Conservation (phyloP, 75 land plant species). For the Selaginella tamariscina region DNA sequence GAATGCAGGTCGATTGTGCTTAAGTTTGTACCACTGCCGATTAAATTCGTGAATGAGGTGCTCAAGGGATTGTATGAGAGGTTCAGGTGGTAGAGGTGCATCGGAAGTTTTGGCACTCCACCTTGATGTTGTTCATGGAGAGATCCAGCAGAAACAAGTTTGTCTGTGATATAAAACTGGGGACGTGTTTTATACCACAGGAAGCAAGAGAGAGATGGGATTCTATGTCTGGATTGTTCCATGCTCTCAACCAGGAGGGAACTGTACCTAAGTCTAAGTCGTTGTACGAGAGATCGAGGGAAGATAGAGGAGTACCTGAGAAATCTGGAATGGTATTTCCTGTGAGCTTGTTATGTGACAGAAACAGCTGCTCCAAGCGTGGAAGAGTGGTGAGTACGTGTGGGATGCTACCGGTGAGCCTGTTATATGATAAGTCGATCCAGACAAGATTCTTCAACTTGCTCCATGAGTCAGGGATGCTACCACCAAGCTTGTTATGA, state of each 20-base stretch:
- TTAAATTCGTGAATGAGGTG: neutral
- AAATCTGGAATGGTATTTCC: neutral
- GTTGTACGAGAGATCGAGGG: neutral
- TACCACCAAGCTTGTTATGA: neutral
- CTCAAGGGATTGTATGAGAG: neutral
- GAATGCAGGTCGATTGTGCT: no score
- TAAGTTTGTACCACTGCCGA: no score
- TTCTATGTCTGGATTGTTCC: no score
- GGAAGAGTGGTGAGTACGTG: neutral
- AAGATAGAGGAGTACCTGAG: neutral
- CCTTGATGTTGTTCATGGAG: neutral
- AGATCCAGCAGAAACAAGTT: neutral
- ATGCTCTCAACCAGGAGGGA: neutral
- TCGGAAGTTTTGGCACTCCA: neutral
- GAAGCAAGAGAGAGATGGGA: neutral
- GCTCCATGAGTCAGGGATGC: neutral
- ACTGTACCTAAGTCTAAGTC: neutral
- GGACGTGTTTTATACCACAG: neutral
- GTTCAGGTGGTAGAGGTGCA: neutral
- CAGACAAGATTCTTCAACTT: neutral
- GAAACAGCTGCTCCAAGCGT: neutral
- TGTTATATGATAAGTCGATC: neutral
- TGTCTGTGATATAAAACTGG: neutral
- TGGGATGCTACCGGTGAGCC: constrained; percentile 1
- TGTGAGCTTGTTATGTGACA: neutral